Conservation (phyloP, 176 grass and related monocot genomes). For the Oryza glaberrima region DNA sequence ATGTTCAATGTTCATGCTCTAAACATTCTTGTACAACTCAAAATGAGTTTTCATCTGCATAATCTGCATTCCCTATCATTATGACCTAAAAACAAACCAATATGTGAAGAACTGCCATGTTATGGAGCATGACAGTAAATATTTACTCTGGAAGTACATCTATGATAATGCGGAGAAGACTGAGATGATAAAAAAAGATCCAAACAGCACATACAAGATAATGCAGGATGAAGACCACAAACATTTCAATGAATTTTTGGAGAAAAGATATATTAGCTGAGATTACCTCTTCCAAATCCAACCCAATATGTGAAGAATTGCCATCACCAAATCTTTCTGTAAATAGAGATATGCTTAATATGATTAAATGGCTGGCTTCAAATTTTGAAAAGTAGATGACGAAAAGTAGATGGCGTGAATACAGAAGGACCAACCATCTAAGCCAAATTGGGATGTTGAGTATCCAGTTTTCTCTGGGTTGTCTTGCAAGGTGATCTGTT, state of each 20-base stretch:
- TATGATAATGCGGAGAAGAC: background rate
- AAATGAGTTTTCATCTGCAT: background rate
- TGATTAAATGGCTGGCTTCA: conserved; percentile 37
- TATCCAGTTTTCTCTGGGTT: conserved; percentile 80
- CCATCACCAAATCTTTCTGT: conserved; percentile 99
- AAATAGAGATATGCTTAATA: conserved; percentile 35
- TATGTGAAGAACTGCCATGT: too few relatives aligned
- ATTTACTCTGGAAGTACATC: background rate
- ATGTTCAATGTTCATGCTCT: conserved; percentile 7
- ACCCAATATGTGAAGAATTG: conserved; percentile 90
- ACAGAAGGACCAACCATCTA: conserved; percentile 84
- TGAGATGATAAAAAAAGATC: background rate
- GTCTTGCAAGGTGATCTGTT: conserved; percentile 99
- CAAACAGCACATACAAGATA: background rate
- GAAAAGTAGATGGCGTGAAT: conserved; percentile 26
- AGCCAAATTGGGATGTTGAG: conserved; percentile 85
- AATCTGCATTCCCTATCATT: background rate
- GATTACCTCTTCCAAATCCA: conserved; percentile 96
- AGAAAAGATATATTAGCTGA: conserved; percentile 15
- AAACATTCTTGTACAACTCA: background rate
- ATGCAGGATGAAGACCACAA: background rate
- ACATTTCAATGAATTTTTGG: background rate
- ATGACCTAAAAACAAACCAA: background rate
- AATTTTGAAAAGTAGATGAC: conserved; percentile 23
- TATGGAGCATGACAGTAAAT: background rate